phyloP scores from a whole-genome alignment of 139 green algal genomes.

The Astrephomene gubernaculifera region DNA sequence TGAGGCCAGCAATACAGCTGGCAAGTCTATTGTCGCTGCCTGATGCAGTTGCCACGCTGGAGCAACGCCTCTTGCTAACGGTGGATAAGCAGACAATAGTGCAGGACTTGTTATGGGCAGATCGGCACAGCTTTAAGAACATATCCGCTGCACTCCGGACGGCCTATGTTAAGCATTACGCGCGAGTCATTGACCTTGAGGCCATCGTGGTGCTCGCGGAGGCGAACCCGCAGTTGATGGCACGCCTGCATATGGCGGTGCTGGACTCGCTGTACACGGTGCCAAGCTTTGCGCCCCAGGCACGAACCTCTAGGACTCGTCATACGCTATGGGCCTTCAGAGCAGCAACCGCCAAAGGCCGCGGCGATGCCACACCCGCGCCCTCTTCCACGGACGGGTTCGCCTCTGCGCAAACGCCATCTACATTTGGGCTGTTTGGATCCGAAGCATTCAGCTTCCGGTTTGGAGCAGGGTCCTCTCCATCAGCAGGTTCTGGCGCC shows the following conservation, averaged over 20 bases:
- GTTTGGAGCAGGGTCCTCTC: too few relatives aligned
- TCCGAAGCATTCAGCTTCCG: too few relatives aligned
- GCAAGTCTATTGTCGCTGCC: not conserved
- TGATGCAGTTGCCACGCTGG: not conserved
- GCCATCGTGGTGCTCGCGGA: not conserved
- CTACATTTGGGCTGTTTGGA: too few relatives aligned
- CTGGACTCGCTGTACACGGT: not conserved
- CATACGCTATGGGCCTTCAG: too few relatives aligned
- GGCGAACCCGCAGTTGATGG: not conserved
- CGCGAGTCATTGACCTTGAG: not conserved
- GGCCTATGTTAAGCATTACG: not conserved
- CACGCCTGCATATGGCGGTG: not conserved
- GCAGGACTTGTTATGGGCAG: not conserved
- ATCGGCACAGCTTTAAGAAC: not conserved
- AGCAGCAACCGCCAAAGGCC: too few relatives aligned
- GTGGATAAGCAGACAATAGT: not conserved
- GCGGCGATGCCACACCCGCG: too few relatives aligned
- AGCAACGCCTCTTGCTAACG: not conserved
- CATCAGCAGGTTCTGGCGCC: too few relatives aligned
- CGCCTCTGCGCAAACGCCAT: too few relatives aligned
- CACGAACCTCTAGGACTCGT: too few relatives aligned
- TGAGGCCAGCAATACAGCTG: not conserved
- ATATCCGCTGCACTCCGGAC: not conserved
- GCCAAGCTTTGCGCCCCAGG: too few relatives aligned
- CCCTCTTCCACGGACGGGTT: too few relatives aligned